A percentile compares a stretch with the other conserved stretches of the same genome.
These are phyloP conservation scores for Mesembryanthemum crystallinum DNA, from an alignment of 148 eudicot species.

Conservation along the genomic window DNA sequence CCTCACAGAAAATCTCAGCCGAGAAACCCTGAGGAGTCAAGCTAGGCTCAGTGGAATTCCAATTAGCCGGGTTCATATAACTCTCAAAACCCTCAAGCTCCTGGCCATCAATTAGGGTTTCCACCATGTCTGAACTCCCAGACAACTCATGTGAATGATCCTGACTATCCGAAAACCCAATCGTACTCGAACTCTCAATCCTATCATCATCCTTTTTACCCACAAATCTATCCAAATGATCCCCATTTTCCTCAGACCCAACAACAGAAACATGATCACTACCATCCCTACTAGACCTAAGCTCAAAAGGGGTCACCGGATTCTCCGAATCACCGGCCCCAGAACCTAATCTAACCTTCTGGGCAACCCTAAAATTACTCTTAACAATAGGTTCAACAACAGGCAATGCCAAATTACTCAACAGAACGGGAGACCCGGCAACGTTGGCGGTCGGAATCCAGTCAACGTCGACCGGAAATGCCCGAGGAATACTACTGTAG, in stretches of 20 bases:
- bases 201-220: slow-evolving; percentile 18
- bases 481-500: slow-evolving; percentile 45
- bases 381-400: slow-evolving; percentile 57
- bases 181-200: slow-evolving; percentile 48
- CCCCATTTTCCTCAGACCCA: slow-evolving; percentile 16
- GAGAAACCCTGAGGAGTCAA: slow-evolving; percentile 17
- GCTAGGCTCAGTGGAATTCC: slow-evolving; percentile 13
- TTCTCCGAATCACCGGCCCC: not conserved
- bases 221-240: not conserved
- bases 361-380: slow-evolving; percentile 18
- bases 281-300: not conserved
- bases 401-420: slow-evolving; percentile 46
- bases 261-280: slow-evolving; percentile 8
- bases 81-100: slow-evolving; percentile 24
- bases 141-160: slow-evolving; percentile 56
- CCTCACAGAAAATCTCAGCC: slow-evolving; percentile 32
- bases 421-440: slow-evolving; percentile 34
- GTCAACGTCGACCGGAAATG: slow-evolving; percentile 52
- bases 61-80: slow-evolving; percentile 11
- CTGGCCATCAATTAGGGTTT: slow-evolving; percentile 31
- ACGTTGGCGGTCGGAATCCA: slow-evolving; percentile 53
- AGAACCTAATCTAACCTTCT: slow-evolving; percentile 16
- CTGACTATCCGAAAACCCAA: slow-evolving; percentile 61
- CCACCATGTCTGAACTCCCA: slow-evolving; percentile 56
- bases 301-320: not conserved